These are phyloP conservation scores for Globisporangium paroecandrum DNA, from an alignment of 352 stramenopile genomes.

Conservation along the genomic window DNA sequence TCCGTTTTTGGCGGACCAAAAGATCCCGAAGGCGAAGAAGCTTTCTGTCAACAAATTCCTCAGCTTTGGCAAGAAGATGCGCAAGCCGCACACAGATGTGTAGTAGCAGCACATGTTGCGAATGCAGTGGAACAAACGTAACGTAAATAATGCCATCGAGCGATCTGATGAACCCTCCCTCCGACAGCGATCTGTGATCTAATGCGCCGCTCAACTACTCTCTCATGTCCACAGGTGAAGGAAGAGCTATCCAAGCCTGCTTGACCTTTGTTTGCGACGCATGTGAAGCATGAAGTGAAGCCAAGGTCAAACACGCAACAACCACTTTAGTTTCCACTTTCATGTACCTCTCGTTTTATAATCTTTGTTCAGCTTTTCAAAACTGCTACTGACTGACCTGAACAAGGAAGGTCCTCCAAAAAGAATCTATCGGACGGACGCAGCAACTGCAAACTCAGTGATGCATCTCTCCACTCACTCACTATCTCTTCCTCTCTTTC, in stretches of 20 bases:
- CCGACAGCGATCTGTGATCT: neutral
- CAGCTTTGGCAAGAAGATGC: constrained; percentile 56
- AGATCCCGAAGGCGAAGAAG: constrained; percentile 59
- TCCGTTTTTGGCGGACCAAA: constrained; percentile 32
- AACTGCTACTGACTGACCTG: neutral
- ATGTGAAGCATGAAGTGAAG: neutral
- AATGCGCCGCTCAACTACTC: neutral
- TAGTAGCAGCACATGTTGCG: constrained; percentile 6
- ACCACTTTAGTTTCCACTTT: neutral
- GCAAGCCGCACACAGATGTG: constrained; percentile 33
- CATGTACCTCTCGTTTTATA: constrained; percentile 3
- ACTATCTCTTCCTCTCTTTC: neutral
- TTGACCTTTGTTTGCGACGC: too few relatives aligned
- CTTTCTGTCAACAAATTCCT: constrained; percentile 77
- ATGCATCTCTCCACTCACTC: neutral
- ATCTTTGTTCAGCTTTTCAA: constrained; percentile 7
- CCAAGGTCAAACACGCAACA: neutral
- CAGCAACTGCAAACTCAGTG: neutral
- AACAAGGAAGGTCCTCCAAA: neutral
- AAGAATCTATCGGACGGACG: neutral
- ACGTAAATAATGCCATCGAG: neutral
- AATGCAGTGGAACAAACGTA: neutral
- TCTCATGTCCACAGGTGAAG: neutral
- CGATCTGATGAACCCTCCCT: neutral
- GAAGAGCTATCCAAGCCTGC: neutral